Conservation (phyloP, 495 filamentous ascomycete species). For the Pyronema omphalodes region DNA sequence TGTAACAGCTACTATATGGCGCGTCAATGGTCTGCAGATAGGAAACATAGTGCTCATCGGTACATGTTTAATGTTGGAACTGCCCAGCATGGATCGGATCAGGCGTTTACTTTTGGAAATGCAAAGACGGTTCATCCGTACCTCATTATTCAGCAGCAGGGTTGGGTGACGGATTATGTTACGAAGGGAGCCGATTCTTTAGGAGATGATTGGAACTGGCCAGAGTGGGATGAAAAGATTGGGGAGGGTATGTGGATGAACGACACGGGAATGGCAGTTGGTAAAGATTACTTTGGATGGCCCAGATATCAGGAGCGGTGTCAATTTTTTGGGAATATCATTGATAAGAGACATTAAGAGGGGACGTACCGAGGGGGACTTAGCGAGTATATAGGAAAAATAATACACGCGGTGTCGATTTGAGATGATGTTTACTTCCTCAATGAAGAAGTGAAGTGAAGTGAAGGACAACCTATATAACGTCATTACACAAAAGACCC, state of each 20-base stretch:
- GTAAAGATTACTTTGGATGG: constrained; percentile 9
- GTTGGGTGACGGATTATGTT: constrained; percentile 12
- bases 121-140: constrained; percentile 22
- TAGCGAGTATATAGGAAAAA: too few species aligned
- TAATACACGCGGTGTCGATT: too few species aligned
- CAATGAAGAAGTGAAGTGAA: too few species aligned
- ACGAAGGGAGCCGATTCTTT: constrained; percentile 3
- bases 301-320: constrained; percentile 9
- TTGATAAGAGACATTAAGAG: constrained; percentile 3
- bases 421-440: too few species aligned
- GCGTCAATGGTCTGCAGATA: constrained; percentile 24
- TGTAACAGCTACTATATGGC: constrained; percentile 34
- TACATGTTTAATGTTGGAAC: constrained; percentile 46
- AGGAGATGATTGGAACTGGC: neutral
- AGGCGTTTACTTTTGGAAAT: constrained; percentile 38
- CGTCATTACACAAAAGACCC: too few species aligned
- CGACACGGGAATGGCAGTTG: constrained; percentile 7
- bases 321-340: constrained; percentile 5
- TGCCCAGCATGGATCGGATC: constrained; percentile 34
- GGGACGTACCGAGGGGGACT: too few species aligned
- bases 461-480: too few species aligned
- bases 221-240: constrained; percentile 11
- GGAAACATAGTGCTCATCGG: constrained; percentile 32
- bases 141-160: constrained; percentile 22
- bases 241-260: constrained; percentile 10